Evolutionary conservation across 805 yeast genomes (phyloP), one percentile per base, ranked within the genome.

Genomic region (Metschnikowia gruessii): DNA sequence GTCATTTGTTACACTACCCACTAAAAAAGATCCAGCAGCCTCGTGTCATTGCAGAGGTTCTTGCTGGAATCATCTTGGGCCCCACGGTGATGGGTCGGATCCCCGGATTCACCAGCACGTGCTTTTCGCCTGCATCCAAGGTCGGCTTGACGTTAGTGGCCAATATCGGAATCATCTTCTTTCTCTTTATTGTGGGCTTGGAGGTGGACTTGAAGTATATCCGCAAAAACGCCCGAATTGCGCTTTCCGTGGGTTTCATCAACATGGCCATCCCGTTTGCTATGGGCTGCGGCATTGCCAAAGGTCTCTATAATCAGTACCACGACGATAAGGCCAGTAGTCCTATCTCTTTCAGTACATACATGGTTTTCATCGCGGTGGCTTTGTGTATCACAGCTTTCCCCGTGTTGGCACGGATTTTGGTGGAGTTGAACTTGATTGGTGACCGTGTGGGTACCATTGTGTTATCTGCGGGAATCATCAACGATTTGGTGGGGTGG

Each of bases 351-450:
- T 86, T 85, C 59, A 82, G 91, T 12, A 84, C 89, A 0, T 87
- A 75, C 56, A 81, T 83, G 84, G 86, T 86, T 10, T 87, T 87
- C 56, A 82, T 87, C 42, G 91, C 92, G 2, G 89, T 85, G 11
- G 92, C 95, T 2, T 75, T 86, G 74, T 81, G 92, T 52, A 85
- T 87, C 53, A 87, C 95, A 3, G 95, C 95, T 0, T 83, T 87
- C 63, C 95, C 95, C 0, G 95, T 87, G 2, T 66, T 87, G 51
- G 92, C 87, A 1, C 79, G 95, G 60, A 87, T 87, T 22, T 66
- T 87, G 52, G 82, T 89, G 4, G 92, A 86, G 59, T 70, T 87
- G 51, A 75, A 86, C 53, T 70, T 87, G 50, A 75, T 84, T 37
- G 81, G 81, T 42, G 90, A 83, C 58, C 72, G 87, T 53, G 91